phyloP scores from a whole-genome alignment of 495 filamentous ascomycete genomes.

The Aspergillus haitiensis region DNA sequence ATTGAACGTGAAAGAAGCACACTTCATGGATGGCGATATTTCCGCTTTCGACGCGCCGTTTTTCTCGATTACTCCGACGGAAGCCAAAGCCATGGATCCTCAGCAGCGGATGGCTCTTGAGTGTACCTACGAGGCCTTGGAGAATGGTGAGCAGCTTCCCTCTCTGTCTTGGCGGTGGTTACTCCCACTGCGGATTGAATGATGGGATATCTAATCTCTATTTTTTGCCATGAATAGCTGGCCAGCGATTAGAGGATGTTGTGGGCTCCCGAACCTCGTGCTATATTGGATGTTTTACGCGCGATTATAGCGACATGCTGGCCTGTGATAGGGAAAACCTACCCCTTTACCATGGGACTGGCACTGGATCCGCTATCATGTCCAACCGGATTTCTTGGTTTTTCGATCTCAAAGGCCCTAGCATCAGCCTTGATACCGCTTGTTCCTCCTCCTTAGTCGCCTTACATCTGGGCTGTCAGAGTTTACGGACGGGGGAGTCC shows the following conservation, averaged over 20 bases:
- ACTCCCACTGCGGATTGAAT: too few species aligned
- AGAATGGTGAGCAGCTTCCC: constrained; percentile 30
- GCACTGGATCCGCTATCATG: constrained; percentile 38
- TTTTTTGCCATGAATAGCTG: constrained; percentile 31
- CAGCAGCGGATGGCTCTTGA: constrained; percentile 49
- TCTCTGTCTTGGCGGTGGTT: too few species aligned
- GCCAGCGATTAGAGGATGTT: constrained; percentile 25
- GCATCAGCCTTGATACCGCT: constrained; percentile 43
- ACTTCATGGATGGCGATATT: constrained; percentile 54
- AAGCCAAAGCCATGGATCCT: constrained; percentile 48
- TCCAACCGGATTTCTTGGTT: not conserved
- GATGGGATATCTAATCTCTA: not conserved
- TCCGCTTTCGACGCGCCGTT: constrained; percentile 58
- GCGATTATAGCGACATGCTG: not conserved
- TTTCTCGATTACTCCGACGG: constrained; percentile 46
- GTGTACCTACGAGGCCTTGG: constrained; percentile 45
- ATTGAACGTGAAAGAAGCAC: constrained; percentile 18
- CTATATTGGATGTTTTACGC: not conserved
- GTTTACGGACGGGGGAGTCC: constrained; percentile 9
- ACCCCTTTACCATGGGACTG: constrained; percentile 41
- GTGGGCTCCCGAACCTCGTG: not conserved
- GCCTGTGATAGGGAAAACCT: not conserved
- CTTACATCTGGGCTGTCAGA: constrained; percentile 43
- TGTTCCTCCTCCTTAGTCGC: constrained; percentile 48
- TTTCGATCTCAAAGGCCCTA: too few species aligned